Evolutionary conservation across 192 early-diverging fungal genomes (phyloP).

Genomic region (Backusella australiensis): DNA sequence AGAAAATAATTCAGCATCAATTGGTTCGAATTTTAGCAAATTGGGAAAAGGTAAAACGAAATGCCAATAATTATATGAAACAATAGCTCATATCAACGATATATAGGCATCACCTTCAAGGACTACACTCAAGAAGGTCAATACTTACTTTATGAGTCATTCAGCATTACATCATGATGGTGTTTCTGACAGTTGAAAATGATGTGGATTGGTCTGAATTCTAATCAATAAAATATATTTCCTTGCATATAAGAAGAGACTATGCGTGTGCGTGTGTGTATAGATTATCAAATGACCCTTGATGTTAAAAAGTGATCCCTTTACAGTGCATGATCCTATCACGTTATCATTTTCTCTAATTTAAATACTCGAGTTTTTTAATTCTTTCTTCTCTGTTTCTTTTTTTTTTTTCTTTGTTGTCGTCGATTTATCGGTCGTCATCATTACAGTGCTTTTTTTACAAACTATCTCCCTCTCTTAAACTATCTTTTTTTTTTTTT

Average conservation of each 20-base stretch:
- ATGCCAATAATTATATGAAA: neutral
- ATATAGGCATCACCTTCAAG: constrained; percentile 65
- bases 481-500: neutral
- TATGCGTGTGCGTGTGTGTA: neutral
- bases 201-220: neutral
- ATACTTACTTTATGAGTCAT: constrained; percentile 67
- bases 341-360: constrained; percentile 12
- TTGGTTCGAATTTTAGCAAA: constrained; percentile 67
- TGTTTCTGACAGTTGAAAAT: constrained; percentile 25
- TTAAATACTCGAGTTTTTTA: neutral
- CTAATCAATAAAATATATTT: constrained; percentile 14
- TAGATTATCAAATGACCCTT: constrained; percentile 1
- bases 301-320: constrained; percentile 6
- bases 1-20: constrained; percentile 61
- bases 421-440: constrained; percentile 4
- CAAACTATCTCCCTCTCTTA: constrained; percentile 1
- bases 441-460: neutral
- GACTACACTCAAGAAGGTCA: constrained; percentile 76
- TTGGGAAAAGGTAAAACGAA: constrained; percentile 47
- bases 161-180: constrained; percentile 1
- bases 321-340: constrained; percentile 11
- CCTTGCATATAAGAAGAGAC: neutral
- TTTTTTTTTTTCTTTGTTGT: constrained; percentile 15
- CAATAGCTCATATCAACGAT: neutral
- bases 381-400: neutral